Evolutionary conservation across 441 rosid species (phyloP).

Genomic region (Corymbia citriodora): DNA sequence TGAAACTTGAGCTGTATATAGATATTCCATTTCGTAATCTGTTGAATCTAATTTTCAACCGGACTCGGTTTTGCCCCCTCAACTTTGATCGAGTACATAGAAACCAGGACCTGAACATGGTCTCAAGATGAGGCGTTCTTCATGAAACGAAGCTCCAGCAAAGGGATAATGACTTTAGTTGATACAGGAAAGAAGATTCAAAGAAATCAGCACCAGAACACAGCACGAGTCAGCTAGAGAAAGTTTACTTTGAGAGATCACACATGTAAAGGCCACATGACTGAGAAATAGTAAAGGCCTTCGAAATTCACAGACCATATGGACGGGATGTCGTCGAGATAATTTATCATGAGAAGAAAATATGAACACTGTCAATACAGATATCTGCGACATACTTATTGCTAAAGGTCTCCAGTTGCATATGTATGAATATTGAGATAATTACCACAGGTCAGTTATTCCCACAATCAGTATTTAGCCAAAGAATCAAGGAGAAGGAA

Average conservation of each 20-base stretch:
- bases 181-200: not conserved
- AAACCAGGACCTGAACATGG: not conserved
- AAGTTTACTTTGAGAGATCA: not conserved
- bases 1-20: not conserved
- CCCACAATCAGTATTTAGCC: not conserved
- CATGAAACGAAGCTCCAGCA: not conserved
- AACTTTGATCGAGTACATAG: not conserved
- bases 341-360: not conserved
- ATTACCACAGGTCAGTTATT: not conserved
- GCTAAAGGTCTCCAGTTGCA: not conserved
- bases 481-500: not conserved
- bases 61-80: not conserved
- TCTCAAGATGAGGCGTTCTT: not conserved
- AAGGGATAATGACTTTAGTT: not conserved
- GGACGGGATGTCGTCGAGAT: not conserved
- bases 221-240: not conserved
- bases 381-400: not conserved
- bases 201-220: not conserved
- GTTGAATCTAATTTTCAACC: not conserved
- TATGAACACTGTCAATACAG: not conserved
- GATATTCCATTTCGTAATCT: not conserved
- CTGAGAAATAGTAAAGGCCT: not conserved
- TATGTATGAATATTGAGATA: not conserved
- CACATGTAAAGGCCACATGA: not conserved
- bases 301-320: not conserved